A percentile compares a stretch with the other conserved stretches of the same genome.
Evolutionary conservation across 306 rosid genomes (phyloP).

Genomic region (Alnus rubra): DNA sequence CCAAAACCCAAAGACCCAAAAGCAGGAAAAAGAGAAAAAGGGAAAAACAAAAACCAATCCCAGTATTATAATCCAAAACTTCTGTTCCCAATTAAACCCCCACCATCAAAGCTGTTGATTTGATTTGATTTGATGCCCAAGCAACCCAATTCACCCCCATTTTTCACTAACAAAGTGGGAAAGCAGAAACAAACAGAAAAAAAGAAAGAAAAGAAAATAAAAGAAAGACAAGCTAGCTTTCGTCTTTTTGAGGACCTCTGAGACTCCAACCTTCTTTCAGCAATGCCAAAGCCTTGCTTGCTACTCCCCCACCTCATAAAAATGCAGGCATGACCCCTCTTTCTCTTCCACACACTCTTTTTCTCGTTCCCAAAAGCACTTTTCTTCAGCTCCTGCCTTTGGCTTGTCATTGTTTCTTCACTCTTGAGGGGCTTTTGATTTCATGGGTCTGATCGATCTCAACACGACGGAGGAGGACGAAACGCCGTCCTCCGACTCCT

Average conservation of each 20-base stretch:
- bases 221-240: slow-evolving; percentile 39
- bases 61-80: slow-evolving; percentile 8
- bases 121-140: slow-evolving; percentile 53
- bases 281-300: slow-evolving; percentile 57
- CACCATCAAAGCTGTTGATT: slow-evolving; percentile 28
- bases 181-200: slow-evolving; percentile 13
- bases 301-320: slow-evolving; percentile 45
- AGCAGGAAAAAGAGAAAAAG: not conserved
- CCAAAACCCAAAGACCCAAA: not conserved
- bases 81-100: slow-evolving; percentile 22
- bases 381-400: slow-evolving; percentile 15
- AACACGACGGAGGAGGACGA: slow-evolving; percentile 93
- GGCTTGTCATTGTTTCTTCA: slow-evolving; percentile 10
- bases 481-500: slow-evolving; percentile 56
- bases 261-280: slow-evolving; percentile 51
- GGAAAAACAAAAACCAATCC: slow-evolving; percentile 26
- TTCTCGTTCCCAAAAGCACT: slow-evolving; percentile 15
- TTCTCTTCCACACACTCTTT: slow-evolving; percentile 22
- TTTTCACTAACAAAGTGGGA: not conserved
- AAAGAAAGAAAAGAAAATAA: slow-evolving; percentile 13
- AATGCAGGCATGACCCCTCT: slow-evolving; percentile 59
- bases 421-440: not conserved
- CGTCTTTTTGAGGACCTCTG: slow-evolving; percentile 46
- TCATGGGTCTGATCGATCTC: slow-evolving; percentile 94
- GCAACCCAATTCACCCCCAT: slow-evolving; percentile 34